Percentiles rank a stretch among this genome's conserved stretches.
phyloP scores from a whole-genome alignment of 2,329 filamentous ascomycete species.

The Hymenoscyphus linearis region DNA sequence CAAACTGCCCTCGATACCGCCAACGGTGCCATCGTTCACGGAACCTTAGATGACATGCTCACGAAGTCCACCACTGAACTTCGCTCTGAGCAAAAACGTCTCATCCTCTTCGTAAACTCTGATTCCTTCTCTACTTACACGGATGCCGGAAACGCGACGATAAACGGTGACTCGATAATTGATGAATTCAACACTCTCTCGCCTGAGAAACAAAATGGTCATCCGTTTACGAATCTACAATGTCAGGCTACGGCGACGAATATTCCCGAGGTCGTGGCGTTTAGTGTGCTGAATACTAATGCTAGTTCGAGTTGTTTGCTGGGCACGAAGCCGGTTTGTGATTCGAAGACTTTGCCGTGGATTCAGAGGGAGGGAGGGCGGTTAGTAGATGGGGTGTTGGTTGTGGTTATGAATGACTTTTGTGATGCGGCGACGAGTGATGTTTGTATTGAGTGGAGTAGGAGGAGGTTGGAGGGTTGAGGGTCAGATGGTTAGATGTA shows the following conservation, averaged over 20 bases:
- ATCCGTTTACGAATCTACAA: constrained; percentile 40
- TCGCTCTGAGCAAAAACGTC: constrained; percentile 33
- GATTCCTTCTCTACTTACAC: constrained; percentile 39
- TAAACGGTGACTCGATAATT: constrained; percentile 37
- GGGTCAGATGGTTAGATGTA: background rate
- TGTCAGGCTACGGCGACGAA: constrained; percentile 48
- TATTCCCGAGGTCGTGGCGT: constrained; percentile 41
- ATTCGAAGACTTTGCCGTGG: constrained; percentile 44
- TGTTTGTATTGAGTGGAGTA: constrained; percentile 36
- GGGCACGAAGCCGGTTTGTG: constrained; percentile 44
- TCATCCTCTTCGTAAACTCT: constrained; percentile 35
- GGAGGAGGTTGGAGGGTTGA: constrained; percentile 16
- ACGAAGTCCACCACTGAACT: constrained; percentile 32
- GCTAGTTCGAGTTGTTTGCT: constrained; percentile 40
- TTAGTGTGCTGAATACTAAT: constrained; percentile 41
- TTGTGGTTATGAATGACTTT: constrained; percentile 48
- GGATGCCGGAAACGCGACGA: constrained; percentile 38
- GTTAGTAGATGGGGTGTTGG: constrained; percentile 36
- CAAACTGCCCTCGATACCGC: constrained; percentile 32
- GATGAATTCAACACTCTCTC: constrained; percentile 34
- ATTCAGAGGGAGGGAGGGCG: constrained; percentile 37
- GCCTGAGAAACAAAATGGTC: constrained; percentile 30
- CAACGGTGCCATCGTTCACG: constrained; percentile 26
- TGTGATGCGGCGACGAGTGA: constrained; percentile 45
- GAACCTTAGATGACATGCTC: constrained; percentile 33